Evolutionary conservation across 2,329 filamentous ascomycete species (phyloP), one percentile per base, ranked within the genome.

Genomic region (Bisporella sp.): DNA sequence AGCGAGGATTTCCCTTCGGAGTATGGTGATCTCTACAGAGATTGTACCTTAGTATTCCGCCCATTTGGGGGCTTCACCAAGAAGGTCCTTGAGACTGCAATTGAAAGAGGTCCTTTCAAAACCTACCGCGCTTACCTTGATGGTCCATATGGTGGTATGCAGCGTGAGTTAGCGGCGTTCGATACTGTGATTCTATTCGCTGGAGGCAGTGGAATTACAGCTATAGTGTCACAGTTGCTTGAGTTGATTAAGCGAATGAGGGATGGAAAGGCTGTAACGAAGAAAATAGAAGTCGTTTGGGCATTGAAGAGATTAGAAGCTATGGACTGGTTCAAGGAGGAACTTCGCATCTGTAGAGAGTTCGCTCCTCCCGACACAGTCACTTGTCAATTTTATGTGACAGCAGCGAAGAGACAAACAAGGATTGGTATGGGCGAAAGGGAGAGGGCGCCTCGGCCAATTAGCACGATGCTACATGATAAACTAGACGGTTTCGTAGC

Each of bases 281-380:
- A 87, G 66, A 88, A 85, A 57, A 85, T 97, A 5, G 85, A 93
- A 12, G 88, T 97, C 1, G 81, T 97, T n/a, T 97, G 92, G 92
- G 84, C 91, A 5, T 74, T 96, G 58, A 95, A 93, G 69, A 82
- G 87, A 50, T 82, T 93, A 11, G 92, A 96, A 67, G 89, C 89
- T 1, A 89, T 97, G 83, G 89, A 96, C 65, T 97, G 92, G 92
- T 97, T 96, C 75, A 87, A 89, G 57, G 91, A 96, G 69, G 92
- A 96, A 67, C 75, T 96, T 52, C 81, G 90, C 45, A 95, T 96
- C 61, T 96, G 92, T 69, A 81, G 89, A 60, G 89, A 96, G 68
- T 85, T 83, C 46, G 91, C 92, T 7, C 92, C 92, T 1, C 87
- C 88, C 0, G 89, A 93, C 64, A 86, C 87, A 31, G 87, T 96